These are phyloP conservation scores for Pestalotiopsis sp. DNA, from an alignment of 2,329 filamentous ascomycete genomes.

Conservation along the genomic window DNA sequence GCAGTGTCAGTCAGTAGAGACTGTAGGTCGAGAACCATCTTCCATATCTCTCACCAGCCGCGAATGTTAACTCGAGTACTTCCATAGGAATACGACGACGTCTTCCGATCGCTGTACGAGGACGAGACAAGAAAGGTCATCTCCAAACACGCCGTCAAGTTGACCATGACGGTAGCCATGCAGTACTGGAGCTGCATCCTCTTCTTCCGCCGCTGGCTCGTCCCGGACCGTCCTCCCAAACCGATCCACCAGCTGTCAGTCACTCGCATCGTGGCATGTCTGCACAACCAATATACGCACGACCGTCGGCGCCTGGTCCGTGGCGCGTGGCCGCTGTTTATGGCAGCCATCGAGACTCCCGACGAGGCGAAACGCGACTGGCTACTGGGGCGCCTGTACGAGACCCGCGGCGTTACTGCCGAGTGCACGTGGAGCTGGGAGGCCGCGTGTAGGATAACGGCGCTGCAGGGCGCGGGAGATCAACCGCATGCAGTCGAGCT, in stretches of 20 bases:
- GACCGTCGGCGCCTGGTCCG: constrained; percentile 9
- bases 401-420: constrained; percentile 1
- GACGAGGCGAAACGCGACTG: background rate
- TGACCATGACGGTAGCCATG: background rate
- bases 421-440: constrained; percentile 13
- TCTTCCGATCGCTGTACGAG: background rate
- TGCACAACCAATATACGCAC: background rate
- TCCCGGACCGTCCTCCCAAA: background rate
- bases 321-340: constrained; percentile 13
- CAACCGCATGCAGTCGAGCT: background rate
- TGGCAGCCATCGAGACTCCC: constrained; percentile 10
- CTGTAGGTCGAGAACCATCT: background rate
- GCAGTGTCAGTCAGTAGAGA: background rate
- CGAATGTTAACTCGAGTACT: background rate
- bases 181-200: constrained; percentile 11
- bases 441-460: background rate
- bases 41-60: background rate
- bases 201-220: constrained; percentile 14
- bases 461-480: background rate
- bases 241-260: background rate
- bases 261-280: background rate
- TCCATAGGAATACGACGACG: background rate
- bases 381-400: background rate
- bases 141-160: background rate
- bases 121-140: background rate